Base-by-base conservation (phyloP, 768 basidiomycete species). In the Piloderma croceum region DNA sequence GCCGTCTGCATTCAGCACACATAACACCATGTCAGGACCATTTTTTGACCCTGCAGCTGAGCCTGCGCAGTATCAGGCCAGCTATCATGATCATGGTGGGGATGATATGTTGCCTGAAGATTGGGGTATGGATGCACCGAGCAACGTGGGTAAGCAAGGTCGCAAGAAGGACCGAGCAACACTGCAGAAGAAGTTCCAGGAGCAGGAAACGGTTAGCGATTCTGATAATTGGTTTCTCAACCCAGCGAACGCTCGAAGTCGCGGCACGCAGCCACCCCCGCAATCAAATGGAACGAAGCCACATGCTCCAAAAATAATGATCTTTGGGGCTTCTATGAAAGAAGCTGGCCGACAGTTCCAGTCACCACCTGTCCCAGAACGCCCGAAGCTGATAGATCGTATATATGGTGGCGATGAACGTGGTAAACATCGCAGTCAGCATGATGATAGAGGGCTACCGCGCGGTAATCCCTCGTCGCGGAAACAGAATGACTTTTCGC, bases 181-280 rank as follows among this genome's bases (percentile, higher is more conserved):
- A 41, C 53, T 84, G 58, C 75, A 73, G 47, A 60, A 65, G 38
- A 62, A 65, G 44, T 45, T 61, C 7, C 59, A 64, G 45, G 63
- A 63, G 44, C 65, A 62, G n/a, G 71, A 71, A 18, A 71, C 77
- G 17, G n/a, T n/a, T n/a, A n/a, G n/a, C n/a, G 81, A 84, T 35
- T 54, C 55, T 3, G 74, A 73, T 34, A 79, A 85, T 57, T 87
- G 85, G 85, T 89, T 89, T 56, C 64, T 63, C 24, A 66, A 62
- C 31, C 25, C 59, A 9, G 51, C 51, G 22, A 63, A 64, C 24
- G 46, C 45, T 39, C 60, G 52, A 43, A 60, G 46, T 41, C 60
- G 60, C 27, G 54, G 52, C 25, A 44, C 21, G 22, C 9, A 36
- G 31, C 20, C 47, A 4, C 43, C 46, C 33, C 39, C 31, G 19